These are phyloP conservation scores for Protostelium mycophagum DNA, from an alignment of 78 protist genomes.

Conservation along the genomic window DNA sequence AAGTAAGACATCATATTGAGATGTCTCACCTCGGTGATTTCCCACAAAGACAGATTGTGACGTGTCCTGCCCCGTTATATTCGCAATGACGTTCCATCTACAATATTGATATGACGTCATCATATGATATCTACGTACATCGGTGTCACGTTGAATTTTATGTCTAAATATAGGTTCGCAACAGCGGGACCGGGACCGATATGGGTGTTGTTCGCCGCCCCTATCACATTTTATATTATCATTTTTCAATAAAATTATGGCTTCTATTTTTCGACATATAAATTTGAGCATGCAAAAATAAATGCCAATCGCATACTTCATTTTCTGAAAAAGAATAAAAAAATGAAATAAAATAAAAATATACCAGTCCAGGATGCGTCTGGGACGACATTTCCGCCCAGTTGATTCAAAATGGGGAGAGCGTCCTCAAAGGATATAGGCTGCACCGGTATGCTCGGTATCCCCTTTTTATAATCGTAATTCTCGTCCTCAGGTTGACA, in stretches of 20 bases:
- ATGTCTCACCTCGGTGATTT: background rate
- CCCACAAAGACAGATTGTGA: background rate
- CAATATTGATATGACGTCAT: background rate
- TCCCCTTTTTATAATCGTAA: background rate
- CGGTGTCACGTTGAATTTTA: background rate
- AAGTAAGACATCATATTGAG: background rate
- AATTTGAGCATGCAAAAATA: background rate
- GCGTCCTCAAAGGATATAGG: background rate
- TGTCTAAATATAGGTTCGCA: background rate
- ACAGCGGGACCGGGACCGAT: background rate
- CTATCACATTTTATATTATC: too few relatives aligned
- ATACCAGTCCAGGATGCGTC: background rate
- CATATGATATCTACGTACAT: background rate
- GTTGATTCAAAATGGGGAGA: background rate
- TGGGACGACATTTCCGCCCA: background rate
- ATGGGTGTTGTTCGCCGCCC: background rate
- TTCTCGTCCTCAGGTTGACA: background rate
- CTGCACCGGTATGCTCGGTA: background rate
- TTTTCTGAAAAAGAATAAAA: too few relatives aligned
- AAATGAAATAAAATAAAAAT: too few relatives aligned
- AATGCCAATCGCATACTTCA: too few relatives aligned
- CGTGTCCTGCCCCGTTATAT: background rate
- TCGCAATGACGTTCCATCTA: background rate
- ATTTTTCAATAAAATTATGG: too few relatives aligned
- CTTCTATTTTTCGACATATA: too few relatives aligned